Conservation (phyloP, 768 basidiomycete genomes). For the Mycena rebaudengoi region DNA sequence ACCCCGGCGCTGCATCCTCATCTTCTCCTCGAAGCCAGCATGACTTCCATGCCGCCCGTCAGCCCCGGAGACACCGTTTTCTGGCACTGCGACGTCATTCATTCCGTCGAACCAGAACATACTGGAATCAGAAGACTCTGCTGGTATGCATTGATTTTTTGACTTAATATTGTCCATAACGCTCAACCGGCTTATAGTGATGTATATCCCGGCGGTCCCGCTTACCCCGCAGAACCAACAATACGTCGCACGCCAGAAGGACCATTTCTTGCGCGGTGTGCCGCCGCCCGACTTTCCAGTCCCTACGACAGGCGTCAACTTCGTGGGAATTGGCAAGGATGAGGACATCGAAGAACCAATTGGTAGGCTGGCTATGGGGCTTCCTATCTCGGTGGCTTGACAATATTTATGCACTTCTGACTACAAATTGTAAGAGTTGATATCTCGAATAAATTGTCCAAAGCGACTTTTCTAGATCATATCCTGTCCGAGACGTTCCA, state of each 20-base stretch:
- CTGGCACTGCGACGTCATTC: slow-evolving; percentile 62
- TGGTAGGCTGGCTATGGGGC: slow-evolving; percentile 53
- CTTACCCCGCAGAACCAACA: slow-evolving; percentile 66
- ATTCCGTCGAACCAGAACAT: slow-evolving; percentile 47
- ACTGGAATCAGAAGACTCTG: slow-evolving; percentile 54
- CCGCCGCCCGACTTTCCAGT: slow-evolving; percentile 79
- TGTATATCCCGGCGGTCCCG: slow-evolving; percentile 83
- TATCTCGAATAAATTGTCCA: no score
- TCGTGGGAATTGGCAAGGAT: slow-evolving; percentile 45
- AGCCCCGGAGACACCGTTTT: slow-evolving; percentile 74
- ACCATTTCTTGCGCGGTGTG: slow-evolving; percentile 64
- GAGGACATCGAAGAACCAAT: slow-evolving; percentile 45
- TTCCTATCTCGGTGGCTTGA: slow-evolving; percentile 38
- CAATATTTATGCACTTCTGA: no score
- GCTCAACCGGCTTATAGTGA: slow-evolving; percentile 49
- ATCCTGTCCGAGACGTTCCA: no score
- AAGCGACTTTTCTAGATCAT: no score
- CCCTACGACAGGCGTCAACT: slow-evolving; percentile 46
- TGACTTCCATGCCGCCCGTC: slow-evolving; percentile 70
- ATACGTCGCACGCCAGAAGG: slow-evolving; percentile 71
- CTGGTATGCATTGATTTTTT: slow-evolving; percentile 39
- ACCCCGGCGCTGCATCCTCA: slow-evolving; percentile 56
- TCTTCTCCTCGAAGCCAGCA: slow-evolving; percentile 59
- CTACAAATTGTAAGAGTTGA: no score
- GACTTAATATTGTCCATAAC: slow-evolving; percentile 30